Evolutionary conservation across 1,284 basidiomycete genomes (phyloP), one percentile per base, ranked within the genome.

Genomic region (Boletellus sp.): DNA sequence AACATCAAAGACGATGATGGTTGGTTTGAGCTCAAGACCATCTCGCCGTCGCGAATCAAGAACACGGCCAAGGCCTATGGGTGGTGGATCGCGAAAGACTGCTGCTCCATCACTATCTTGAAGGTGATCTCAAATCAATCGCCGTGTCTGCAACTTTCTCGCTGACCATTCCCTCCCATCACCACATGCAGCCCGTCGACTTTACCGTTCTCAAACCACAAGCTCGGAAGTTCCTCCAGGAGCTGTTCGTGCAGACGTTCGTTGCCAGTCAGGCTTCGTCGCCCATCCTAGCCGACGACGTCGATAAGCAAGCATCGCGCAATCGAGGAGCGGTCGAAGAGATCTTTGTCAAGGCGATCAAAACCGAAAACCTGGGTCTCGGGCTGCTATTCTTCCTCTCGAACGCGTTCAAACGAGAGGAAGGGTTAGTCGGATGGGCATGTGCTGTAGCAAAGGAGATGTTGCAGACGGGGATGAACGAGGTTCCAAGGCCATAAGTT

Each of bases 21-120:
- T 16, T 74, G 68, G 8, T 78, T 80, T 47, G 75, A 80, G 41
- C 58, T 75, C 39, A 78, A 81, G 60, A 79, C 76, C 44, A 75
- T 91, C 26, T 85, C 89, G 4, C 71, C 76, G 16, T 75, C 78
- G 44, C 78, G 84, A 46, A 69, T 83, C 51, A 69, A 66, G 41
- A 91, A 88, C 61, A 62, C 91, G 13, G 91, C 91, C 22, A 80
- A 78, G 52, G 85, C 88, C 4, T 91, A 91, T 61, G 90, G 81
- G 1, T 95, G 91, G 87, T 88, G 89, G 80, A 75, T 93, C 32
- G 89, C 86, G 0, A 87, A 89, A 63, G 86, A 85, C 45, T 79
- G 79, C 16, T 72, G 89, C 22, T 75, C 85, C 22, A 71, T 98
- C 40, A 77, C 82, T 1, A 81, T 96, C 8, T 76, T 98, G 57